Evolutionary conservation across 202 grass and related monocot species (phyloP).

Genomic region (Zoysia matrella): DNA sequence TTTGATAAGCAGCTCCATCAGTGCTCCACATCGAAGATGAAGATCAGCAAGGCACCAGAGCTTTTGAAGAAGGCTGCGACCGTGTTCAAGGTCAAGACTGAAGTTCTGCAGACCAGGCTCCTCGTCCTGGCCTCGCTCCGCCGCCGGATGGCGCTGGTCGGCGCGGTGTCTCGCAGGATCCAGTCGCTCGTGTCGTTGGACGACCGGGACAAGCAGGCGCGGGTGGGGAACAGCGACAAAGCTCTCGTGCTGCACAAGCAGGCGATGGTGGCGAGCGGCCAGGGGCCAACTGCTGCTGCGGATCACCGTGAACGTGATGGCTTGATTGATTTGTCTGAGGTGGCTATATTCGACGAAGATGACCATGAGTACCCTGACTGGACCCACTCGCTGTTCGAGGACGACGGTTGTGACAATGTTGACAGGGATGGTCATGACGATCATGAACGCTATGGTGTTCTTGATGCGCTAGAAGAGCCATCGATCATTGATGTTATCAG

Average conservation of each 20-base stretch:
- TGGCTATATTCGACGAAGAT: slow-evolving; percentile 33
- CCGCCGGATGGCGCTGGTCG: slow-evolving; percentile 14
- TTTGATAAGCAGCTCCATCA: too few species aligned
- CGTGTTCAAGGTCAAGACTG: slow-evolving; percentile 32
- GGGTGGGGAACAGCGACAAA: background rate
- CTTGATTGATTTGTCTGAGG: slow-evolving; percentile 36
- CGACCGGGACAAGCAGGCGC: slow-evolving; percentile 9
- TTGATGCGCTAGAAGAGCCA: background rate
- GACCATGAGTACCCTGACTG: slow-evolving; percentile 37
- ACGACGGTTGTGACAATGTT: background rate
- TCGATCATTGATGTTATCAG: slow-evolving; percentile 56
- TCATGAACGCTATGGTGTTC: too few species aligned
- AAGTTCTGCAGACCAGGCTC: slow-evolving; percentile 32
- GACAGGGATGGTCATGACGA: background rate
- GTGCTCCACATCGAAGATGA: slow-evolving; percentile 36
- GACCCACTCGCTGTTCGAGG: slow-evolving; percentile 40
- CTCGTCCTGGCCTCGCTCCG: slow-evolving; percentile 38
- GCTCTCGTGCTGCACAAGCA: background rate
- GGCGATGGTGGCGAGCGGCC: background rate
- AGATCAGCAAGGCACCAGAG: slow-evolving; percentile 31
- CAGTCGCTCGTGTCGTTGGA: slow-evolving; percentile 29
- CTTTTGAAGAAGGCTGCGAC: slow-evolving; percentile 51
- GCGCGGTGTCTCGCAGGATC: slow-evolving; percentile 37
- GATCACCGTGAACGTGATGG: background rate
- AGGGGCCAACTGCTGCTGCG: background rate